Conservation (phyloP, 441 rosid genomes). For the Pelargonium australe region DNA sequence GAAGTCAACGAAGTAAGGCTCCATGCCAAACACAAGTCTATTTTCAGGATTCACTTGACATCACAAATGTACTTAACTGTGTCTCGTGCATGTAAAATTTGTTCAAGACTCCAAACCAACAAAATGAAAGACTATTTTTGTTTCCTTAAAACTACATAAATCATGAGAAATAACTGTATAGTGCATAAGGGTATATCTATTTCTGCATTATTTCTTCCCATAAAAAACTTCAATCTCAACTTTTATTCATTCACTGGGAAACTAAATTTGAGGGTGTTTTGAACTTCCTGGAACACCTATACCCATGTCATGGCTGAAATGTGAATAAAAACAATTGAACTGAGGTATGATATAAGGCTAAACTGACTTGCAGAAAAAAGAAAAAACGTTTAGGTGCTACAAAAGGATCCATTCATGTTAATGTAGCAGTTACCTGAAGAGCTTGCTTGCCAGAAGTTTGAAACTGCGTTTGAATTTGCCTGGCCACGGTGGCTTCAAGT, state of each 20-base stretch:
- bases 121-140: too few relatives aligned
- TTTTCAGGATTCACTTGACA: background rate
- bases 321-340: background rate
- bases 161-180: too few relatives aligned
- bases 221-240: too few relatives aligned
- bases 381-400: background rate
- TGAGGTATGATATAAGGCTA: background rate
- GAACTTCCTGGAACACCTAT: background rate
- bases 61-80: background rate
- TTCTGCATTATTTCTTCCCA: too few relatives aligned
- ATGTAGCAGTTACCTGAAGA: constrained; percentile 46
- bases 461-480: constrained; percentile 73
- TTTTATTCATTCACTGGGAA: background rate
- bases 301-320: background rate
- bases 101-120: too few relatives aligned
- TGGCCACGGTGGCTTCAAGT: constrained; percentile 54
- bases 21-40: too few relatives aligned
- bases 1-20: too few relatives aligned
- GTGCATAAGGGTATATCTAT: too few relatives aligned
- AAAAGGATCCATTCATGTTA: background rate
- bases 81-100: too few relatives aligned
- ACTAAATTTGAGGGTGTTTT: background rate
- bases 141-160: too few relatives aligned
- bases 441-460: constrained; percentile 79
- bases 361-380: background rate